Evolutionary conservation across 1,284 basidiomycete genomes (phyloP).

Genomic region (Ganoderma leucocontextum): DNA sequence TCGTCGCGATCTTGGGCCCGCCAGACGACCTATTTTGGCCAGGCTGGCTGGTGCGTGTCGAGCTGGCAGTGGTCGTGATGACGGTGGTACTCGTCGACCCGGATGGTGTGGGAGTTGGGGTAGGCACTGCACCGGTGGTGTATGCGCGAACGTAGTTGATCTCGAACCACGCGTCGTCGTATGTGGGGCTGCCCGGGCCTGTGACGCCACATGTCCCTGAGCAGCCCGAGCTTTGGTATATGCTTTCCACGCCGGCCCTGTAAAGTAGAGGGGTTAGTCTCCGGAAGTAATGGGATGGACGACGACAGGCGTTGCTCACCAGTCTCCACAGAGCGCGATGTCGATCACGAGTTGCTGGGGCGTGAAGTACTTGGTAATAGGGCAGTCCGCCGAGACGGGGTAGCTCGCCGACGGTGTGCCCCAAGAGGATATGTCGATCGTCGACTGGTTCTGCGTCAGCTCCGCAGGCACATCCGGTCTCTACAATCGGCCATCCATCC

Average conservation of each 20-base stretch:
- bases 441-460: conserved; percentile 48
- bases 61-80: conserved; percentile 4
- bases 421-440: conserved; percentile 59
- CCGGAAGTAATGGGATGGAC: not conserved
- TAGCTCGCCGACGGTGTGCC: conserved; percentile 65
- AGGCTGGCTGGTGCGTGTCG: conserved; percentile 1
- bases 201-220: conserved; percentile 58
- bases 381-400: conserved; percentile 49
- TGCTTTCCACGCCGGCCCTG: conserved; percentile 58
- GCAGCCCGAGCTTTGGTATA: conserved; percentile 51
- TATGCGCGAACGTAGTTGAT: conserved; percentile 59
- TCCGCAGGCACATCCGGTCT: conserved; percentile 53
- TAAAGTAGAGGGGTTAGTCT: too few relatives aligned
- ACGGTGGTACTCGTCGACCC: conserved; percentile 13
- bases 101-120: conserved; percentile 3
- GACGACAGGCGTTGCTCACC: conserved; percentile 43
- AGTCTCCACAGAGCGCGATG: conserved; percentile 66
- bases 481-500: conserved; percentile 34
- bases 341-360: conserved; percentile 63
- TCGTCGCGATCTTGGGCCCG: not conserved
- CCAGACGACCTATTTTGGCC: conserved; percentile 7
- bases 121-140: conserved; percentile 37
- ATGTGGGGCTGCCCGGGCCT: conserved; percentile 60
- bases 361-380: conserved; percentile 57
- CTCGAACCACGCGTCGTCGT: conserved; percentile 63